phyloP scores from a whole-genome alignment of 2,329 filamentous ascomycete genomes.

The Trichoderma hamatum region DNA sequence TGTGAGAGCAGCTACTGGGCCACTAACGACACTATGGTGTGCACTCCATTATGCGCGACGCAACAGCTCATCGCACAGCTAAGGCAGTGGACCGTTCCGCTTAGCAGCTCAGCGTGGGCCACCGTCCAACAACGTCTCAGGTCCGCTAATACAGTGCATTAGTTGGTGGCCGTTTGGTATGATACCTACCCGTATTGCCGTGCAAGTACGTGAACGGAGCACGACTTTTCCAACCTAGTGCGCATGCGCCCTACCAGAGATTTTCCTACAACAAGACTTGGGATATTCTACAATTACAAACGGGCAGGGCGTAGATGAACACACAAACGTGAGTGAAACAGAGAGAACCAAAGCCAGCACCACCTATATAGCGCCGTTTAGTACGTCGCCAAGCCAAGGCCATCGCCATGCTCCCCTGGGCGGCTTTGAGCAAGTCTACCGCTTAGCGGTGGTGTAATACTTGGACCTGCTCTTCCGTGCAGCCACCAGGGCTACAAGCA shows the following conservation, averaged over 20 bases:
- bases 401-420: constrained; percentile 4
- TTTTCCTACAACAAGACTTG: neutral
- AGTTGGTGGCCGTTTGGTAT: neutral
- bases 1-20: neutral
- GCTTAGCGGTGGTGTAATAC: neutral
- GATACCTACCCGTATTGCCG: too few species aligned
- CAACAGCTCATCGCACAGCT: constrained; percentile 12
- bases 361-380: neutral
- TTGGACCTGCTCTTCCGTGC: neutral
- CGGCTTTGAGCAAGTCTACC: neutral
- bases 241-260: neutral
- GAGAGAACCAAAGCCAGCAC: neutral
- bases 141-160: neutral
- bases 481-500: neutral
- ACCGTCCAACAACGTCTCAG: neutral
- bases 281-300: neutral
- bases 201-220: neutral
- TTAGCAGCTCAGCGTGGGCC: neutral
- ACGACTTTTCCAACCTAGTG: neutral
- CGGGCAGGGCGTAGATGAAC: neutral
- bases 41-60: constrained; percentile 19
- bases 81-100: constrained; percentile 21
- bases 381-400: neutral
- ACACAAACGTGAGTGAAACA: neutral
- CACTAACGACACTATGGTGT: neutral